phyloP scores from a whole-genome alignment of 495 filamentous ascomycete genomes.

The Aspergillus steynii region DNA sequence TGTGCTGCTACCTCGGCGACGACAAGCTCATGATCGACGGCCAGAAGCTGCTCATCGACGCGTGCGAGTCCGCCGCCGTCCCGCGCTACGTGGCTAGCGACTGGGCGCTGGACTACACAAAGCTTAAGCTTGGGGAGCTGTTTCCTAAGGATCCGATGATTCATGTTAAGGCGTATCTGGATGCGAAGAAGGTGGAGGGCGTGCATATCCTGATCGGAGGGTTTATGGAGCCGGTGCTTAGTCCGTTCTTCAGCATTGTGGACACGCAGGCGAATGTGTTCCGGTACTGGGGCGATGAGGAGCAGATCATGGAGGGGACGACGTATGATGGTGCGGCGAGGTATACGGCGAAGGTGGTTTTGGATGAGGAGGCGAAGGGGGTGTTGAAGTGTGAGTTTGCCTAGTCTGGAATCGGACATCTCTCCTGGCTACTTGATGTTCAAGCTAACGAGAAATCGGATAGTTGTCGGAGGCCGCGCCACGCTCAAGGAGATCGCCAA shows the following conservation, averaged over 20 bases:
- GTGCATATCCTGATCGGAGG: constrained; percentile 35
- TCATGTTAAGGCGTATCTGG: constrained; percentile 41
- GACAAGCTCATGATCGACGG: constrained; percentile 44
- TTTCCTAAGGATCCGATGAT: constrained; percentile 47
- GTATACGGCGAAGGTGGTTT: constrained; percentile 5
- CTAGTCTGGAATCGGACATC: too few relatives aligned
- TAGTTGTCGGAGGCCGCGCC: constrained; percentile 8
- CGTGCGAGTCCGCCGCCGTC: constrained; percentile 37
- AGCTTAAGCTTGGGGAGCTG: constrained; percentile 36
- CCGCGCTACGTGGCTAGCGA: constrained; percentile 47
- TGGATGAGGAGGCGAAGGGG: neutral
- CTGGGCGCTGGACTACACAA: constrained; percentile 42
- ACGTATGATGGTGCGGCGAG: constrained; percentile 14
- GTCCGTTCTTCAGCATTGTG: constrained; percentile 15
- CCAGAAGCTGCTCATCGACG: constrained; percentile 46
- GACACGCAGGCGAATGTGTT: constrained; percentile 1
- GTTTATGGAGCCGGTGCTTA: constrained; percentile 28
- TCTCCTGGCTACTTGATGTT: neutral
- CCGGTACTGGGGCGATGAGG: constrained; percentile 12
- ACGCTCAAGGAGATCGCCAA: constrained; percentile 5
- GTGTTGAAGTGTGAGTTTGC: constrained; percentile 3
- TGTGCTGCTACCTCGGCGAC: constrained; percentile 47
- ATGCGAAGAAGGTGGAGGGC: constrained; percentile 38
- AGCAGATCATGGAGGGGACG: constrained; percentile 14
- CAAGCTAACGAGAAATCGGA: neutral